A percentile compares a stretch with the other conserved stretches of the same genome.
Conservation (phyloP, 768 basidiomycete genomes). For the Amylocystis lapponica region DNA sequence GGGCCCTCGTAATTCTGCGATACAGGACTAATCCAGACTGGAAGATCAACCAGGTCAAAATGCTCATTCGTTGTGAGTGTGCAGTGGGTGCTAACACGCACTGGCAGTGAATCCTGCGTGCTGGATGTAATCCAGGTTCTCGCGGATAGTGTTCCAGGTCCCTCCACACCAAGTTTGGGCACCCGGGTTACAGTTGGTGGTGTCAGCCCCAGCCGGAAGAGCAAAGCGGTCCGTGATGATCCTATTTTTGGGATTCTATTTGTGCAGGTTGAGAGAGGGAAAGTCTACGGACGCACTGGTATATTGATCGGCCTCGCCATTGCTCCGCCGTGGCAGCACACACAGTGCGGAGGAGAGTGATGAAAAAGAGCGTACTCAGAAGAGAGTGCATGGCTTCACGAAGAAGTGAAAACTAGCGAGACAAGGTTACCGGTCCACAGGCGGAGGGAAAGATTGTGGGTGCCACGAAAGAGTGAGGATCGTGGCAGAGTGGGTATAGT, state of each 20-base stretch:
- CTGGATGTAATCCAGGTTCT: constrained; percentile 83
- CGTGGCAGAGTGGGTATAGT: background rate
- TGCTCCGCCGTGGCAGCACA: constrained; percentile 62
- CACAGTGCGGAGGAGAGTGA: constrained; percentile 26
- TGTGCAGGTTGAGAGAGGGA: background rate
- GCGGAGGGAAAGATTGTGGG: background rate
- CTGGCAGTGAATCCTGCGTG: constrained; percentile 77
- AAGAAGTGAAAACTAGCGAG: too few relatives aligned
- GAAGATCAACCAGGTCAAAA: background rate
- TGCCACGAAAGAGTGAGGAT: background rate
- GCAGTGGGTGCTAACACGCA: constrained; percentile 21
- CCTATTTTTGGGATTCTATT: constrained; percentile 28
- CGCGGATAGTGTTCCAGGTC: constrained; percentile 69
- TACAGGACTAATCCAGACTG: constrained; percentile 83
- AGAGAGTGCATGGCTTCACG: constrained; percentile 21
- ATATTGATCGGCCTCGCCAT: constrained; percentile 75
- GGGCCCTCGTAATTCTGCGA: constrained; percentile 74
- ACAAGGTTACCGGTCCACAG: too few relatives aligned
- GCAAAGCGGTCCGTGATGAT: constrained; percentile 76
- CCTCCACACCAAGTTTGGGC: constrained; percentile 80
- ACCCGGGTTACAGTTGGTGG: constrained; percentile 49
- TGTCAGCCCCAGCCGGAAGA: constrained; percentile 47
- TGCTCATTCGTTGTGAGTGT: background rate
- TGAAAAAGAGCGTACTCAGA: constrained; percentile 21
- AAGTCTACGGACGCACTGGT: constrained; percentile 44